Base-by-base conservation (phyloP, 257 asterid species). In the Jaltomata sinuosa region DNA sequence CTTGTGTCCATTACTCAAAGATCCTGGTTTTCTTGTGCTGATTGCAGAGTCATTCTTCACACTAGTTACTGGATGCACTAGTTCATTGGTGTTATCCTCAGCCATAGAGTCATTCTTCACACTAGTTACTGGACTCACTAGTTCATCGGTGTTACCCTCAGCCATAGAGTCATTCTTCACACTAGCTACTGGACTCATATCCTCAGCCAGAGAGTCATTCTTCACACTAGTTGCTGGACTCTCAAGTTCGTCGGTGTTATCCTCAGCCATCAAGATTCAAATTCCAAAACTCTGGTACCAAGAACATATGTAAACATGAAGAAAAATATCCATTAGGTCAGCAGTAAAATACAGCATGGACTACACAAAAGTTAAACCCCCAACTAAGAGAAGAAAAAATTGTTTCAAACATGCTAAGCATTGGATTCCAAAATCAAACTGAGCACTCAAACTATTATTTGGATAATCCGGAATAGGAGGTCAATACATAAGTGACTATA, bases 141-240 rank as follows among this genome's bases (percentile, higher is more conserved):
- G 22, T 50, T 88, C 81, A 87, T 84, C 83, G 55, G 32, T 72
- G 84, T 80, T 87, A 86, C 80, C 95, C 88, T 90, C 92, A 61
- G 95, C 95, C 45, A 47, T 18, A 53, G 86, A 72, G 40, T 49
- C 62, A 49, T 29, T 77, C 42, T 77, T 77, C 45, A 49, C 82
- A 49, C 62, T 77, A 49, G 62, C 32, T 77, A 47, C 1, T 8
- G 81, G 42, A 49, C 81, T 76, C 42, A 77, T 77, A 29, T 77
- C 42, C 45, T 49, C 82, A 49, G 62, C 16, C 42, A 29, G 1
- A 49, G 45, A 77, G 62, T 77, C 45, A 77, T 49, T 27, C 42
- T 77, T 49, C 82, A 77, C 45, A 29, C 62, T 49, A 9, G 42
- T 49, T 27, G 19, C 62, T 49, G 82, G 62, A 49, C 62, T 77